Conservation (phyloP, 2,329 filamentous ascomycete genomes). For the Aspergillus fumigatus region DNA sequence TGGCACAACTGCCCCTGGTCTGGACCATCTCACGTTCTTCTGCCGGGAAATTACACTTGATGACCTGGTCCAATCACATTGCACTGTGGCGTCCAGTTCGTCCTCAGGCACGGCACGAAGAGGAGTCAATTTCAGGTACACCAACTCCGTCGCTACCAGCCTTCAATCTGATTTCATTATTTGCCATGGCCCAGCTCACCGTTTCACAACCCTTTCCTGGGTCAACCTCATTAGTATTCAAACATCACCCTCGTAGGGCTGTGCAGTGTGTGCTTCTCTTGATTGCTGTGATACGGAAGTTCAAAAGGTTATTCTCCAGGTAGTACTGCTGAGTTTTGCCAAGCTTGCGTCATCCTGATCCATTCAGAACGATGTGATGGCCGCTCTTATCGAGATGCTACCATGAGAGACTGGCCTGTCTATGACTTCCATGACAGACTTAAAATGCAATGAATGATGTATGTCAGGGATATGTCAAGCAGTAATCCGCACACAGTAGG, state of each 20-base stretch:
- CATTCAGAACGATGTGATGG: not conserved
- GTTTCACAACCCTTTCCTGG: not conserved
- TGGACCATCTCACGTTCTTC: conserved; percentile 15
- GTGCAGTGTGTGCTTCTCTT: not conserved
- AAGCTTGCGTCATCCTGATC: not conserved
- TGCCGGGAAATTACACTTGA: conserved; percentile 13
- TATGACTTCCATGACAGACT: not conserved
- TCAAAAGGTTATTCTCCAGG: too few species aligned
- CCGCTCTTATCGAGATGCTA: not conserved
- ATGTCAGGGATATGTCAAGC: not conserved
- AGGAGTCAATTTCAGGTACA: not conserved
- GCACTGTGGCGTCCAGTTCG: not conserved
- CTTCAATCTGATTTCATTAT: not conserved
- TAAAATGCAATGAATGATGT: not conserved
- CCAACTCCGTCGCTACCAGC: not conserved
- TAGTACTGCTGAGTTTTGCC: not conserved
- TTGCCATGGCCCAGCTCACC: not conserved
- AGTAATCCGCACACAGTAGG: too few species aligned
- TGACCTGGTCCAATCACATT: conserved; percentile 10
- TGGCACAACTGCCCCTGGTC: conserved; percentile 6
- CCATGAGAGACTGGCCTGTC: not conserved
- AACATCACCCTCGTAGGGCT: not conserved
- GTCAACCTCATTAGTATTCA: not conserved
- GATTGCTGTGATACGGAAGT: not conserved
- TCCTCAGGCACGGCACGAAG: conserved; percentile 8